Conservation (phyloP, 495 filamentous ascomycete species). For the Tuber brumale region DNA sequence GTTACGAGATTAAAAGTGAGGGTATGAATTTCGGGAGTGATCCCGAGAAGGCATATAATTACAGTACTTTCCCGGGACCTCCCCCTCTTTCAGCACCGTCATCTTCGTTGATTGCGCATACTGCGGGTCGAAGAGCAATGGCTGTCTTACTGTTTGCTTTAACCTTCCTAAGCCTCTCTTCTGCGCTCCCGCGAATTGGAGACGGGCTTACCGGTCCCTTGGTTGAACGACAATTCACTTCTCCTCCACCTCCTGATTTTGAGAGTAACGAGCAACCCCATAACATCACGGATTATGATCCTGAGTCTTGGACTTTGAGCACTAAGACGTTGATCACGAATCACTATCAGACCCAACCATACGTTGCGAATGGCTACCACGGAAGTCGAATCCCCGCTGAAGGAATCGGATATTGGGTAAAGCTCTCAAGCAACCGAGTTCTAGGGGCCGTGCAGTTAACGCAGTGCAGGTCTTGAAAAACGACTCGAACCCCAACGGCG, state of each 20-base stretch:
- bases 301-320: conserved; percentile 52
- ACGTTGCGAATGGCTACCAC: conserved; percentile 59
- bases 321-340: conserved; percentile 57
- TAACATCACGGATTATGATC: conserved; percentile 36
- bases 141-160: neutral
- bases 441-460: neutral
- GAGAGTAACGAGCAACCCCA: conserved; percentile 23
- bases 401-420: conserved; percentile 45
- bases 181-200: conserved; percentile 15
- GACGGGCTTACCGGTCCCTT: conserved; percentile 13
- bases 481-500: conserved; percentile 24
- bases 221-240: conserved; percentile 26
- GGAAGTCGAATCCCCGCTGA: conserved; percentile 57
- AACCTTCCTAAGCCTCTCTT: conserved; percentile 8
- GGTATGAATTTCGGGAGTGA: neutral
- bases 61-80: conserved; percentile 21
- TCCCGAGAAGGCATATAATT: conserved; percentile 29
- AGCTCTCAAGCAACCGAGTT: neutral
- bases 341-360: conserved; percentile 57
- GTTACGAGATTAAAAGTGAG: neutral
- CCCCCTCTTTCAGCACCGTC: neutral
- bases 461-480: conserved; percentile 19
- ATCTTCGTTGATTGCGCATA: conserved; percentile 6
- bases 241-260: conserved; percentile 31
- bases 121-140: conserved; percentile 6